Conservation (phyloP, 1,284 basidiomycete species). For the Peniophora sp. region DNA sequence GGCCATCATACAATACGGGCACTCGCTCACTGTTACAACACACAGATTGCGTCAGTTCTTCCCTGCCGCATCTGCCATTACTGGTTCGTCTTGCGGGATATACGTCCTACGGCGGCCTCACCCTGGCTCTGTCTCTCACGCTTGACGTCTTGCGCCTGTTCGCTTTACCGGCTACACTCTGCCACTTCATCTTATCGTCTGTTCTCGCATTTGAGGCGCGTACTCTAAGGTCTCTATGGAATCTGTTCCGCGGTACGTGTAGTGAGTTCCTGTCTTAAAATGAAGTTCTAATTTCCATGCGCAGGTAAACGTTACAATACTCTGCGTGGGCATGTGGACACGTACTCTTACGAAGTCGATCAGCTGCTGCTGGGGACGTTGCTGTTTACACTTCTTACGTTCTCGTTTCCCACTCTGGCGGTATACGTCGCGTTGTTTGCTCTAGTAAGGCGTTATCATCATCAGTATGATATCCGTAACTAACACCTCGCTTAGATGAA, state of each 20-base stretch:
- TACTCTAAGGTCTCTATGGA: constrained; percentile 72
- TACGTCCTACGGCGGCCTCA: constrained; percentile 58
- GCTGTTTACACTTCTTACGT: constrained; percentile 86
- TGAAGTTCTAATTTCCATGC: constrained; percentile 1
- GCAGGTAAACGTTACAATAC: constrained; percentile 83
- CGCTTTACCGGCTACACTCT: constrained; percentile 70
- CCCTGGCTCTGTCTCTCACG: constrained; percentile 59
- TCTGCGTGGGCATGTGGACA: constrained; percentile 76
- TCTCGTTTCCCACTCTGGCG: constrained; percentile 85
- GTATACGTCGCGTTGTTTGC: constrained; percentile 84
- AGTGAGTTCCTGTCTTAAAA: neutral
- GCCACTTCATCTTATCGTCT: constrained; percentile 58
- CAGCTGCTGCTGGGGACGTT: constrained; percentile 93
- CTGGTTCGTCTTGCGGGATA: constrained; percentile 45
- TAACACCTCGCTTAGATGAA: constrained; percentile 41
- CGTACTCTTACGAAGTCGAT: constrained; percentile 89
- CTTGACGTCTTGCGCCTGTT: constrained; percentile 62
- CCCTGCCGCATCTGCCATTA: constrained; percentile 35
- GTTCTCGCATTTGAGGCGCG: constrained; percentile 62
- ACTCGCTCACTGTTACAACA: neutral
- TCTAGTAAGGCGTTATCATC: constrained; percentile 32
- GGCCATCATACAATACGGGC: constrained; percentile 6
- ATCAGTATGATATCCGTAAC: neutral
- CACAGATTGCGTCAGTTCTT: constrained; percentile 27
- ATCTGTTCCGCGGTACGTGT: constrained; percentile 82